Conservation (phyloP, 1,139 yeast genomes). For the Nakaseomyces sp. region DNA sequence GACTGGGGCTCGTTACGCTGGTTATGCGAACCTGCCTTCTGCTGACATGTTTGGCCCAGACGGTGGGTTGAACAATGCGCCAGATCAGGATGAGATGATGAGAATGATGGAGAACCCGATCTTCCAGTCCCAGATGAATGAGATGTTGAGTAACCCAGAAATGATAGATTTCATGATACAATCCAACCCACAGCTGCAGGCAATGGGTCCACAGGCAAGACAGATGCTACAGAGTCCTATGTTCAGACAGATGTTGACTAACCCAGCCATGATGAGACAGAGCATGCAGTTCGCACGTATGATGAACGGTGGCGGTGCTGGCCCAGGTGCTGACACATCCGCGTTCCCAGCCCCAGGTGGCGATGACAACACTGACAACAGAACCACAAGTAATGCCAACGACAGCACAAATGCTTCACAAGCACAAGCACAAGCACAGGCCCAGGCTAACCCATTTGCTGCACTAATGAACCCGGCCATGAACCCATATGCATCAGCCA, state of each 20-base stretch:
- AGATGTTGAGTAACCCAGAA: constrained; percentile 68
- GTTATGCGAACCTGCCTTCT: constrained; percentile 73
- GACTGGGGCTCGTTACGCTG: constrained; percentile 94
- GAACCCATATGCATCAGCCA: constrained; percentile 36
- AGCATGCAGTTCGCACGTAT: constrained; percentile 66
- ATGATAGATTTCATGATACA: constrained; percentile 77
- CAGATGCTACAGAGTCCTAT: constrained; percentile 77
- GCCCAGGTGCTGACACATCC: constrained; percentile 16
- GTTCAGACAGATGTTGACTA: constrained; percentile 75
- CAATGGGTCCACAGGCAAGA: constrained; percentile 85
- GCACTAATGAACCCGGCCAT: constrained; percentile 36
- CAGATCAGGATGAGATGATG: constrained; percentile 65
- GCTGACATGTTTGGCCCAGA: constrained; percentile 92
- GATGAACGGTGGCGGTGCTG: constrained; percentile 33
- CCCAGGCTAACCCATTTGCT: constrained; percentile 47
- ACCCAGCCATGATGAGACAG: constrained; percentile 77
- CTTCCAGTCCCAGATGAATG: constrained; percentile 72
- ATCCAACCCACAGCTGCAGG: constrained; percentile 74
- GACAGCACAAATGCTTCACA: neutral
- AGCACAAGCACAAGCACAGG: constrained; percentile 19
- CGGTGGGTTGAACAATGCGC: constrained; percentile 68
- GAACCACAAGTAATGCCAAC: neutral
- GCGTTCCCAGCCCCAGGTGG: constrained; percentile 35
- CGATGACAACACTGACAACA: constrained; percentile 12
- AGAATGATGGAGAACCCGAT: constrained; percentile 73